Evolutionary conservation across 2,329 filamentous ascomycete genomes (phyloP).

Genomic region (Fusarium subglutinans): DNA sequence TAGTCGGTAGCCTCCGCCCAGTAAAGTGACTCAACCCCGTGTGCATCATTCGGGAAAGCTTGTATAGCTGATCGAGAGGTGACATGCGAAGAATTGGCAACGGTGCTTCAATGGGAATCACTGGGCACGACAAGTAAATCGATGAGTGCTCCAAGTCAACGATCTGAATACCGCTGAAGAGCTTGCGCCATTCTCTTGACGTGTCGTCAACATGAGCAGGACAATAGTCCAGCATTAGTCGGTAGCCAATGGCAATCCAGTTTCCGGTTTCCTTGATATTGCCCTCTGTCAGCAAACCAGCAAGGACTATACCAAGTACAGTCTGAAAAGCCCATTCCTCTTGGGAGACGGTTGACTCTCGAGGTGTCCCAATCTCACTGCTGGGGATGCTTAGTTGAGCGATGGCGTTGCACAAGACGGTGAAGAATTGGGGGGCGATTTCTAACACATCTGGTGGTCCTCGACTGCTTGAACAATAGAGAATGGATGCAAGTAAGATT

Average conservation of each 20-base stretch:
- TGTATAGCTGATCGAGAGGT: conserved; percentile 1
- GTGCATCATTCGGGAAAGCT: conserved; percentile 11
- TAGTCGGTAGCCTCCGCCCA: background rate
- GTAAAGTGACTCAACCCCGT: conserved; percentile 3
- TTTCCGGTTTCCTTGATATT: conserved; percentile 8
- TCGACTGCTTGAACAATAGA: conserved; percentile 1
- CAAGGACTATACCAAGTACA: background rate
- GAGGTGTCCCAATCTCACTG: background rate
- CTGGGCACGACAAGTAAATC: background rate
- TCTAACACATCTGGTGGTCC: background rate
- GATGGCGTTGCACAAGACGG: background rate
- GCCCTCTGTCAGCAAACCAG: background rate
- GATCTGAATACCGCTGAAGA: conserved; percentile 12
- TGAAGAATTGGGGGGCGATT: background rate
- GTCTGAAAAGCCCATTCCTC: conserved; percentile 20
- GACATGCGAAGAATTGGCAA: background rate
- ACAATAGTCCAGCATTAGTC: conserved; percentile 12
- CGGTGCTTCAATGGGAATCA: conserved; percentile 13
- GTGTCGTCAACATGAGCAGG: conserved; percentile 9
- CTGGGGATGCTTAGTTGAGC: conserved; percentile 9
- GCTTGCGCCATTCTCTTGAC: conserved; percentile 12
- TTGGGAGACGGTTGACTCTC: background rate
- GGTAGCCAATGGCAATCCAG: conserved; percentile 14
- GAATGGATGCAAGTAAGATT: background rate
- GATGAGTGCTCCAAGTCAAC: conserved; percentile 15